A percentile compares a stretch with the other conserved stretches of the same genome.
Evolutionary conservation across 768 basidiomycete genomes (phyloP).

Genomic region (Tylopilus subfusipes): DNA sequence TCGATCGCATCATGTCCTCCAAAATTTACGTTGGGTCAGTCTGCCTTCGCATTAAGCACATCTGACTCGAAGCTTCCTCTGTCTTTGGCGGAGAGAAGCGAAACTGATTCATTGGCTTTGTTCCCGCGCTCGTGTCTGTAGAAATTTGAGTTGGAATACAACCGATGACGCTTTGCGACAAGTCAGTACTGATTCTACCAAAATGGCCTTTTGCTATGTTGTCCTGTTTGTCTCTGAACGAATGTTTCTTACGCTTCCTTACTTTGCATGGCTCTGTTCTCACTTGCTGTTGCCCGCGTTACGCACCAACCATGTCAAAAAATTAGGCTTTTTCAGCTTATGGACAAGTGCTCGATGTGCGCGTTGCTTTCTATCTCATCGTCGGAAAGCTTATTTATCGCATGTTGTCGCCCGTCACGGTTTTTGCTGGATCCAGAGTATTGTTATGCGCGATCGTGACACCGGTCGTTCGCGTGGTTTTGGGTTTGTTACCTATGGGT

Average conservation of each 20-base stretch:
- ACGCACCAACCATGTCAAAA: constrained; percentile 16
- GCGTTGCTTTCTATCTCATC: constrained; percentile 43
- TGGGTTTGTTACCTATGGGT: constrained; percentile 85
- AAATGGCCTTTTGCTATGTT: constrained; percentile 39
- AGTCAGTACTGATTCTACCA: constrained; percentile 64
- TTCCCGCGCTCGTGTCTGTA: constrained; percentile 48
- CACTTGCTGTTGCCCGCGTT: constrained; percentile 17
- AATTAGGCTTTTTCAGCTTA: constrained; percentile 76
- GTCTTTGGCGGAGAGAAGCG: constrained; percentile 41
- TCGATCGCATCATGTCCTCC: constrained; percentile 47
- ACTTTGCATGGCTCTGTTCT: constrained; percentile 26
- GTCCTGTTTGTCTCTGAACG: constrained; percentile 37
- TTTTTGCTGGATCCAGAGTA: constrained; percentile 57
- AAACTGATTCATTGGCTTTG: constrained; percentile 54
- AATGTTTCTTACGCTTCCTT: constrained; percentile 29
- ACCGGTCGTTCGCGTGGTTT: constrained; percentile 97
- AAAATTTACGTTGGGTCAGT: constrained; percentile 96
- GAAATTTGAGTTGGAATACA: constrained; percentile 95
- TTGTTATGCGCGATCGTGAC: constrained; percentile 98
- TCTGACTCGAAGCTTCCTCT: constrained; percentile 43
- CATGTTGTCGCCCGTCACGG: constrained; percentile 25
- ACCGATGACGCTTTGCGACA: constrained; percentile 86
- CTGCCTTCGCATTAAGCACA: constrained; percentile 51
- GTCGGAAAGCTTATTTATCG: constrained; percentile 21
- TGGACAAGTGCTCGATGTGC: constrained; percentile 89